Evolutionary conservation across 2,329 filamentous ascomycete genomes (phyloP).

Genomic region (Stachybotrys echinatus): DNA sequence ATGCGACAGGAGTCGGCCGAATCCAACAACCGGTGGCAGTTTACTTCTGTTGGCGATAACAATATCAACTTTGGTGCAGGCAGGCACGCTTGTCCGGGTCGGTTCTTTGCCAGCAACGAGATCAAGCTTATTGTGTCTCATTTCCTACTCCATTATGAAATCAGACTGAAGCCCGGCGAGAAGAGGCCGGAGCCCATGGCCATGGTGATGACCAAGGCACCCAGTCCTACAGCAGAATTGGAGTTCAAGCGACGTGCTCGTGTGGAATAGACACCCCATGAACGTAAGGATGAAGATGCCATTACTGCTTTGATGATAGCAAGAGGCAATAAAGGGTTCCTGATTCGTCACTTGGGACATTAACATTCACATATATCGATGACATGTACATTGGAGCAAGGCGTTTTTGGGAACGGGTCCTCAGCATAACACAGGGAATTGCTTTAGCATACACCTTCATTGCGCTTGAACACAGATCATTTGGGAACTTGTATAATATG

Average conservation of each 20-base stretch:
- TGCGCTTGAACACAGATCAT: no score
- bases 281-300: conserved; percentile 9
- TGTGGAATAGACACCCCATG: conserved; percentile 12
- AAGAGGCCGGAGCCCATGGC: conserved; percentile 31
- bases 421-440: no score
- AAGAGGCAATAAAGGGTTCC: no score
- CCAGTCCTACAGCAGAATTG: conserved; percentile 32
- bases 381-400: neutral
- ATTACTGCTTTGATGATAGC: no score
- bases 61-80: conserved; percentile 43
- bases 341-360: no score
- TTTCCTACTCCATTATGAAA: conserved; percentile 37
- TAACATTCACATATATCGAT: no score
- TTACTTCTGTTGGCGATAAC: conserved; percentile 34
- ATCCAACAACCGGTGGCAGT: conserved; percentile 35
- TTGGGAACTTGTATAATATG: no score
- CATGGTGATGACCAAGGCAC: conserved; percentile 34
- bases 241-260: conserved; percentile 30
- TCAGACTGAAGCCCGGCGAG: conserved; percentile 31
- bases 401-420: no score
- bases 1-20: conserved; percentile 31
- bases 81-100: conserved; percentile 41
- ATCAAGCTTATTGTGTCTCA: conserved; percentile 39
- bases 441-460: no score
- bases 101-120: conserved; percentile 41